Base-by-base conservation (phyloP, 2,329 filamentous ascomycete species). In the Colletotrichum cordylinicola region DNA sequence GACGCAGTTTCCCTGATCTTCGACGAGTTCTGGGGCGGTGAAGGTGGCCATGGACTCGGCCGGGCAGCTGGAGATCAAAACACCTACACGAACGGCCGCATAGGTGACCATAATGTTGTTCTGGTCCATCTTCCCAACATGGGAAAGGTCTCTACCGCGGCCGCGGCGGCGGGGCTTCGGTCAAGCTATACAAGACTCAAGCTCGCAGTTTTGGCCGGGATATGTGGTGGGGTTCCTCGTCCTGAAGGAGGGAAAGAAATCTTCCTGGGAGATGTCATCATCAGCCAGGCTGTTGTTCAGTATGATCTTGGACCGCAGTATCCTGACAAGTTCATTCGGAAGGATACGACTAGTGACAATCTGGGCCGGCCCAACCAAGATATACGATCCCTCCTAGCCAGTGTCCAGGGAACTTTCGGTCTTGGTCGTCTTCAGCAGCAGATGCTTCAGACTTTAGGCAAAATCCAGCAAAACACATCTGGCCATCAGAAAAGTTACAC, bases 201-300 rank as follows among this genome's bases (percentile, higher is more conserved):
- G 48, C 80, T 82, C 4, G 77, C 74, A 29, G n/a, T 81, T 10
- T 33, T 82, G 10, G 77, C 79, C 2, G 81, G 80, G 1, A 71
- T 81, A 3, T 82, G 80, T 27, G 80, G 79, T 12, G 81, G 74
- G 18, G 76, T 80, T 0, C 81, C 80, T 6, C 13, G 48, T 16
- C 52, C 18, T 1, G 60, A 21, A 1, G 27, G 10, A 4, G 13
- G 58, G 5, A 66, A 56, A 39, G 79, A 82, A 31, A 67, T 78
- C 1, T 18, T 81, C 3, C 74, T 83, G 1, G 80, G 85, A 4
- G 83, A 86, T 55, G 83, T 86, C 0, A 68, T 85, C 10, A 77
- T 84, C 37, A 82, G 83, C 67, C 77, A 76, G 5, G 67, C 43
- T 0, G 31, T 80, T 8, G 60, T 80, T 2, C 78, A 80, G 21